Evolutionary conservation across 768 basidiomycete genomes (phyloP).

Genomic region (Cantharellus anzutake): DNA sequence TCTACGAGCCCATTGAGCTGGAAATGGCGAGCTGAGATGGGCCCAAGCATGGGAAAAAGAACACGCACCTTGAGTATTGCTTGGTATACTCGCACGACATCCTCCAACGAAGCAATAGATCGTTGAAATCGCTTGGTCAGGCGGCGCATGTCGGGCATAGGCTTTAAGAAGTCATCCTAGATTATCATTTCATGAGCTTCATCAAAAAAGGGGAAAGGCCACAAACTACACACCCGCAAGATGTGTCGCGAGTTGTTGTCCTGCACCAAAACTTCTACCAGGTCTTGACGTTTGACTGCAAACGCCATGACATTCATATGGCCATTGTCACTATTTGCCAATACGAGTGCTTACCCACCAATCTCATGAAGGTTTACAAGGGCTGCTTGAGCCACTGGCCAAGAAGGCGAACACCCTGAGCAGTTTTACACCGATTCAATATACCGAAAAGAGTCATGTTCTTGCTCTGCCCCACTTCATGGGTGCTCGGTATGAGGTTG

Average conservation of each 20-base stretch:
- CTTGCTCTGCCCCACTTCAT: conserved; percentile 36
- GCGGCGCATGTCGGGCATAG: conserved; percentile 87
- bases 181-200: not conserved
- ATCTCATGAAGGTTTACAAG: conserved; percentile 88
- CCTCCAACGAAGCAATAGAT: conserved; percentile 66
- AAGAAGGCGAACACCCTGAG: conserved; percentile 76
- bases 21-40: not conserved
- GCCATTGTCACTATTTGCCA: not conserved
- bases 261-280: conserved; percentile 75
- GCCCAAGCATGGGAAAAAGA: not conserved
- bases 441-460: conserved; percentile 79
- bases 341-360: conserved; percentile 27
- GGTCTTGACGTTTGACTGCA: conserved; percentile 63
- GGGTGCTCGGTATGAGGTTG: conserved; percentile 46
- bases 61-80: conserved; percentile 56
- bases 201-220: not conserved
- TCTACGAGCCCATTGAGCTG: conserved; percentile 67
- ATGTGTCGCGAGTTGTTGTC: conserved; percentile 50
- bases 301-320: not conserved
- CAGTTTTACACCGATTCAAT: conserved; percentile 89
- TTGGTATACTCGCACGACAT: conserved; percentile 92
- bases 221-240: conserved; percentile 37
- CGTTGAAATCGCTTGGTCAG: conserved; percentile 85
- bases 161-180: conserved; percentile 71
- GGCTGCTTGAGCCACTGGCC: conserved; percentile 94